These are phyloP conservation scores for Raffaelea albimanens DNA, from an alignment of 2,329 filamentous ascomycete species.

Conservation along the genomic window DNA sequence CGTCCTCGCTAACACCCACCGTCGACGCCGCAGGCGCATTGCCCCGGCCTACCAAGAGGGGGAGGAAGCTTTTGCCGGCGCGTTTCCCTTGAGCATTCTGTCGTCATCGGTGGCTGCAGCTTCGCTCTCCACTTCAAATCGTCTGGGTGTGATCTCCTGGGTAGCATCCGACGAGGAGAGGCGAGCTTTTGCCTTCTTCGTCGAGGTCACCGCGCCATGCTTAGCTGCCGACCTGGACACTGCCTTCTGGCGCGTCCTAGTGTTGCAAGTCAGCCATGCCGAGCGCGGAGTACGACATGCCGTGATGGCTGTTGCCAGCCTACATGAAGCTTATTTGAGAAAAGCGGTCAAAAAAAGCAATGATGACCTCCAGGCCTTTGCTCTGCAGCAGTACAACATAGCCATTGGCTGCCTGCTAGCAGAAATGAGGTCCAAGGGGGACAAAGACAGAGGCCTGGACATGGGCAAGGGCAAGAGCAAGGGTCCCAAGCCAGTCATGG, in stretches of 20 bases:
- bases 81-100: no score
- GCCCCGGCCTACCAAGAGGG: background rate
- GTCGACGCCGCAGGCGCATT: conserved; percentile 9
- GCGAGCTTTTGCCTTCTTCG: conserved; percentile 29
- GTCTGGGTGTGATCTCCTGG: no score
- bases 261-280: conserved; percentile 18
- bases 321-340: conserved; percentile 16
- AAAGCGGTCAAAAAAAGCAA: no score
- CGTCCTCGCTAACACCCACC: conserved; percentile 17
- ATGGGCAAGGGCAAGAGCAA: background rate
- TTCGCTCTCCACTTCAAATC: no score
- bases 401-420: conserved; percentile 9
- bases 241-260: conserved; percentile 21
- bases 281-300: conserved; percentile 20
- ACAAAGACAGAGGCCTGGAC: no score
- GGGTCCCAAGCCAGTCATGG: background rate
- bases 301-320: conserved; percentile 20
- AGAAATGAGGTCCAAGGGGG: conserved; percentile 1
- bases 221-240: conserved; percentile 33
- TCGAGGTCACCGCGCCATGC: conserved; percentile 26
- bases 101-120: no score
- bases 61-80: no score
- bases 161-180: conserved; percentile 20
- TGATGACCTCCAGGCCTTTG: conserved; percentile 2
- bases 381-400: conserved; percentile 12